A percentile compares a stretch with the other conserved stretches of the same genome.
phyloP scores from a whole-genome alignment of 179 eudicot genomes.

The Silene vulgaris region DNA sequence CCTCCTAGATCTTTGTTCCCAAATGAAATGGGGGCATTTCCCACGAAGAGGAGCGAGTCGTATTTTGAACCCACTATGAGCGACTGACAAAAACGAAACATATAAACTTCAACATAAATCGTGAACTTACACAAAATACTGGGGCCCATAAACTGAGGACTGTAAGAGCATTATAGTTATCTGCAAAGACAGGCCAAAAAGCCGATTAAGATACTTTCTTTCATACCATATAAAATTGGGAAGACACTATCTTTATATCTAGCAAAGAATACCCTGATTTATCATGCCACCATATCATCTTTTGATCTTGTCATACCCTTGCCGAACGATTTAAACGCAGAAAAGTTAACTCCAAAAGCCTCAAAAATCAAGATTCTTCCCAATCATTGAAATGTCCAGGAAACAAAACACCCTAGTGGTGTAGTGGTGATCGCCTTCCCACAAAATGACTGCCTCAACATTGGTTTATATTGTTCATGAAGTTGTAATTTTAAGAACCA shows the following conservation, averaged over 20 bases:
- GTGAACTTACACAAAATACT: slow-evolving; percentile 71
- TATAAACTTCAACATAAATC: no score
- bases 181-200: slow-evolving; percentile 40
- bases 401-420: neutral
- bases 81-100: no score
- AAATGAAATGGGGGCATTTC: no score
- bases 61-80: no score
- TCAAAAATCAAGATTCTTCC: neutral
- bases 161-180: slow-evolving; percentile 81
- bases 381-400: neutral
- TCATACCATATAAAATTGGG: neutral
- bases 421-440: neutral
- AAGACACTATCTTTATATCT: neutral
- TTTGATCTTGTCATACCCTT: neutral
- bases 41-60: no score
- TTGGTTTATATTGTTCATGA: neutral
- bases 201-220: neutral
- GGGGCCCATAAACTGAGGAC: slow-evolving; percentile 92
- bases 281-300: neutral
- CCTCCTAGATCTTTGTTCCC: no score
- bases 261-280: neutral
- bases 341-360: neutral
- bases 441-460: neutral
- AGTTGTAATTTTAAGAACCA: neutral
- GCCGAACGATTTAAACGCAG: neutral